Base-by-base conservation (phyloP, 441 rosid species). In the Manihot esculenta region DNA sequence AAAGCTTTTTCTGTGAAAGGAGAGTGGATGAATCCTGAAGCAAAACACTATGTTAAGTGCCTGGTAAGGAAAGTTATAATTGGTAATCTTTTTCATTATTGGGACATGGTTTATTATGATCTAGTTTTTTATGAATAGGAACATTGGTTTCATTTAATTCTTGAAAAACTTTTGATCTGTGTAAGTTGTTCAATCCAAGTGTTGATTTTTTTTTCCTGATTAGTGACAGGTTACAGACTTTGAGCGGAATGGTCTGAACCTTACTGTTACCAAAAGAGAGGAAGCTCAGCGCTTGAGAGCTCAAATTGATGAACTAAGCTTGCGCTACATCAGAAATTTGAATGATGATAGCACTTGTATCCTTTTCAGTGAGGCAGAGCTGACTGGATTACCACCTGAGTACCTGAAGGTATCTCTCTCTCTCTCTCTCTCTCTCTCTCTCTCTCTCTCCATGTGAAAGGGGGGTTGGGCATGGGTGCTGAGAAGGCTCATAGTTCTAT, bases 211-310 rank as follows among this genome's bases (percentile, higher is more conserved):
- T 38, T 81, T 81, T 75, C 77, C 48, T 76, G 74, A 84, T 84
- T 88, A 86, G 93, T 95, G 96, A 92, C 98, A 92, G 98, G 87
- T 95, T 64, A 88, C 84, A 84, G 97, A 95, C 72, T 92, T 89
- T 42, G 97, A 95, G 88, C 76, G 84, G 75, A 92, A 85, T 84
- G 99, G 97, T 78, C 78, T 92, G 79, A 84, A 89, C 81, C 99
- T 95, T 75, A 86, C 97, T 72, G 67, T 82, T 74, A 85, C 86
- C 35, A 92, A 92, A 84, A 88, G 89, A 83, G 87, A 85, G 71
- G 96, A 92, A 86, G 91, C 87, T 62, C 88, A 89, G 65, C 89
- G 90, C 70, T 69, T 92, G 86, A 87, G 69, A 76, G 66, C 79
- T 75, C 87, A 88, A 82, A 92, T 90, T 77, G 92, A 89, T 72